Evolutionary conservation across 306 rosid genomes (phyloP).

Genomic region (Ormosia semicastrata): DNA sequence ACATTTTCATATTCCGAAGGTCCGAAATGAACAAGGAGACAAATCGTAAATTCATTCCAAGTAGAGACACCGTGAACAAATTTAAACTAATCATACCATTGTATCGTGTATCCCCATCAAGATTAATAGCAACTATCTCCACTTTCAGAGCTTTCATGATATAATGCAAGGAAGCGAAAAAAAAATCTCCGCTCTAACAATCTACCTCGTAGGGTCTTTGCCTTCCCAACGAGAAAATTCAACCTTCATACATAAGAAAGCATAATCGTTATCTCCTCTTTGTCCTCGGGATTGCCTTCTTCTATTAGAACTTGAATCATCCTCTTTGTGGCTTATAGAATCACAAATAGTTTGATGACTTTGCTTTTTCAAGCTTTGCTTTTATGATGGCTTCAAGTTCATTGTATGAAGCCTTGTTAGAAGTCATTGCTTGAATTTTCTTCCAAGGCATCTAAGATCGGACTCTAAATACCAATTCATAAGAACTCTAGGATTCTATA

Average conservation of each 20-base stretch:
- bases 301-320: neutral
- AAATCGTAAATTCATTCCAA: too few relatives aligned
- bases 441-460: neutral
- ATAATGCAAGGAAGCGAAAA: too few relatives aligned
- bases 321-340: neutral
- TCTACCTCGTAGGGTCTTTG: neutral
- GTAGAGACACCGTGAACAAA: too few relatives aligned
- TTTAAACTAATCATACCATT: too few relatives aligned
- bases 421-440: neutral
- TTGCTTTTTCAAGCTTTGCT: neutral
- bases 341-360: neutral
- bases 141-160: too few relatives aligned
- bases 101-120: too few relatives aligned
- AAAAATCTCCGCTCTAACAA: too few relatives aligned
- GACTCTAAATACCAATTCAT: neutral
- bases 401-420: neutral
- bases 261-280: neutral
- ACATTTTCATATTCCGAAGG: too few relatives aligned
- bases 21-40: too few relatives aligned
- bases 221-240: neutral
- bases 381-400: neutral
- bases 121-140: too few relatives aligned
- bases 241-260: neutral
- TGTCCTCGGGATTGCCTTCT: neutral
- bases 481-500: neutral